phyloP scores from a whole-genome alignment of 2,329 filamentous ascomycete species.

The Tolypocladium inflatum region DNA sequence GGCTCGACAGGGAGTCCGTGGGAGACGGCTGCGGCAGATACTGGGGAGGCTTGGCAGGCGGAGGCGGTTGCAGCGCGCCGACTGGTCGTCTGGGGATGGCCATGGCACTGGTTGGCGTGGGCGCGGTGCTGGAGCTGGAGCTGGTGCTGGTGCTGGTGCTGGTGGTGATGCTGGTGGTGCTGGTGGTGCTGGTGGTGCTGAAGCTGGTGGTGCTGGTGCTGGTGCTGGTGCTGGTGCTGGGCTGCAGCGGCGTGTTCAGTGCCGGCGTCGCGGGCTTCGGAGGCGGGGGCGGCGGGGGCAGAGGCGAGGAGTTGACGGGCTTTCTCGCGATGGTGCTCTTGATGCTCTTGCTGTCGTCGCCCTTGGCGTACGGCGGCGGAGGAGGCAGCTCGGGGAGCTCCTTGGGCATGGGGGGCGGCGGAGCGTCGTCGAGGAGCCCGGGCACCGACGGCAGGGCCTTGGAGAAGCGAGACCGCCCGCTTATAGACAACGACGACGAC shows the following conservation, averaged over 20 bases:
- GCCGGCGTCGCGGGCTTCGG: background rate
- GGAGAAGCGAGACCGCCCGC: slow-evolving; percentile 44
- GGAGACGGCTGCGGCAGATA: slow-evolving; percentile 24
- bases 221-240: background rate
- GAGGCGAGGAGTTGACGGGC: slow-evolving; percentile 7
- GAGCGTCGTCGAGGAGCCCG: slow-evolving; percentile 8
- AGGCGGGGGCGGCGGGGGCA: background rate
- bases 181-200: background rate
- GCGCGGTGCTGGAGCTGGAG: slow-evolving; percentile 1
- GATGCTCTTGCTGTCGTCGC: slow-evolving; percentile 7
- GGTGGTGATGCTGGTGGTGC: background rate
- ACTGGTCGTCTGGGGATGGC: slow-evolving; percentile 28
- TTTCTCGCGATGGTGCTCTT: slow-evolving; percentile 9
- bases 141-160: background rate
- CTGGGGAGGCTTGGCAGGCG: slow-evolving; percentile 10
- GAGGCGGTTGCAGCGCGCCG: slow-evolving; percentile 5
- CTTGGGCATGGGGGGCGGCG: slow-evolving; percentile 11
- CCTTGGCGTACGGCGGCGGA: slow-evolving; percentile 11
- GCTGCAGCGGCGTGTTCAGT: background rate
- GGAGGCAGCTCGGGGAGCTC: slow-evolving; percentile 12
- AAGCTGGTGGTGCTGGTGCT: background rate
- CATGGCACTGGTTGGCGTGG: slow-evolving; percentile 12
- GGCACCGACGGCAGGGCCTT: slow-evolving; percentile 47
- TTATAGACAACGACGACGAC: slow-evolving; percentile 13
- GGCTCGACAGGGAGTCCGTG: slow-evolving; percentile 41